These are phyloP conservation scores for Mycena vitilis DNA, from an alignment of 768 basidiomycete species.

Conservation along the genomic window DNA sequence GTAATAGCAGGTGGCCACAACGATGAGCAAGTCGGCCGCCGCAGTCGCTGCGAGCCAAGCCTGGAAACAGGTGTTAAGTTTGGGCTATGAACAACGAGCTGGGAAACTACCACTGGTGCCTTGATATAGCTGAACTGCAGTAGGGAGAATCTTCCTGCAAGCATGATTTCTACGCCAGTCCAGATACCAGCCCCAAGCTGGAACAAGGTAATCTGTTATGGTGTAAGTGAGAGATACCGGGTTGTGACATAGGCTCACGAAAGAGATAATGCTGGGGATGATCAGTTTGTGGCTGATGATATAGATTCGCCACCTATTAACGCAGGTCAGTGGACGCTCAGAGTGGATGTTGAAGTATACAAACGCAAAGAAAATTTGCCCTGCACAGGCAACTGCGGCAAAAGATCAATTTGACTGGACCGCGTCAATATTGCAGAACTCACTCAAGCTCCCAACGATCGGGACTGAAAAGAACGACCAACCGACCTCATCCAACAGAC, in stretches of 20 bases:
- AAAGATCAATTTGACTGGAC: neutral
- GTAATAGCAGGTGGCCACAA: constrained; percentile 38
- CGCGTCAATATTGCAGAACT: neutral
- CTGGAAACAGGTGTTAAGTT: constrained; percentile 21
- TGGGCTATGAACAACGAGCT: no score
- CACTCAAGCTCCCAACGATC: constrained; percentile 28
- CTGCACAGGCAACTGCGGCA: constrained; percentile 34
- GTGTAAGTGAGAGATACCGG: neutral
- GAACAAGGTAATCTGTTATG: constrained; percentile 5
- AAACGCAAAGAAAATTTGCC: constrained; percentile 39
- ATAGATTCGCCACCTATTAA: constrained; percentile 35
- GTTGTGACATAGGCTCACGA: neutral
- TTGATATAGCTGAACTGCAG: neutral
- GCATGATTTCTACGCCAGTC: constrained; percentile 10
- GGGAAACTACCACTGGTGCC: constrained; percentile 6
- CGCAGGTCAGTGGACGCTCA: no score
- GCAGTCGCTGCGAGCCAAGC: constrained; percentile 40
- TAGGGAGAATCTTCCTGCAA: constrained; percentile 8
- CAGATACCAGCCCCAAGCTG: constrained; percentile 18
- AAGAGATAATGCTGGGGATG: constrained; percentile 31
- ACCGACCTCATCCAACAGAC: constrained; percentile 29
- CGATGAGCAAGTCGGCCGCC: constrained; percentile 39
- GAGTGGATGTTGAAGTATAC: no score
- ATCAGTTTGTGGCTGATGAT: constrained; percentile 29
- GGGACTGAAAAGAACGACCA: constrained; percentile 37